Evolutionary conservation across 208 protist species (phyloP), one percentile per base, ranked within the genome.

Genomic region (Angomonas ambiguus): DNA sequence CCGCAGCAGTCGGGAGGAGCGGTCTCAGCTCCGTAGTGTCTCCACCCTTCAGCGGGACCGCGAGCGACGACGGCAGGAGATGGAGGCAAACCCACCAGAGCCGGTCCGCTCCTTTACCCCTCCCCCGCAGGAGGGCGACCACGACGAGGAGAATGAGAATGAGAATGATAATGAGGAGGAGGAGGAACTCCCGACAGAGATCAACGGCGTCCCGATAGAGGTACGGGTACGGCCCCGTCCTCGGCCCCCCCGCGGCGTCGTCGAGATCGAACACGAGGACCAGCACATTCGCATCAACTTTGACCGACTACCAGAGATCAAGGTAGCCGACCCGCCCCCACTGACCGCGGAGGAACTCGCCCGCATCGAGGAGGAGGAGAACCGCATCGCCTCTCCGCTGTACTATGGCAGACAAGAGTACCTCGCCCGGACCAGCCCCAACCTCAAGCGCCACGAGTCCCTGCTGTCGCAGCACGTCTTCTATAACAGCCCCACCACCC

Each of bases 271-370:
- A 8, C 45, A 53, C 16, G 45, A 53, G 18, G 45, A 53, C 24
- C 45, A 53, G 45, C 45, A 53, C 45, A 53, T 53, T 53, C 45
- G 45, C 20, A 53, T 53, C 20, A 53, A 53, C 45, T 53, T 53
- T 53, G 45, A 53, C 45, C 13, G 24, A 24, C 24, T 53, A 20
- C 45, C 45, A 53, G 45, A 71, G 35, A 18, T 82, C 51, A 71
- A 69, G 3, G 60, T 65, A 28, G 77, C 77, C 45, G 77, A 11
- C 5, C 77, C 77, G 41, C 72, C 77, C 8, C 77, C 77, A 25
- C 62, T 55, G 1, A 69, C 48, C 22, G 34, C 42, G 30, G 67
- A 65, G 51, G 72, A 72, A 61, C 62, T 38, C 20, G 35, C 63
- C 62, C 33, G 27, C 2, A 53, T 73, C 18, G 30, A 48, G 49